phyloP scores from a whole-genome alignment of 306 rosid genomes.

The Cucumis sativus region DNA sequence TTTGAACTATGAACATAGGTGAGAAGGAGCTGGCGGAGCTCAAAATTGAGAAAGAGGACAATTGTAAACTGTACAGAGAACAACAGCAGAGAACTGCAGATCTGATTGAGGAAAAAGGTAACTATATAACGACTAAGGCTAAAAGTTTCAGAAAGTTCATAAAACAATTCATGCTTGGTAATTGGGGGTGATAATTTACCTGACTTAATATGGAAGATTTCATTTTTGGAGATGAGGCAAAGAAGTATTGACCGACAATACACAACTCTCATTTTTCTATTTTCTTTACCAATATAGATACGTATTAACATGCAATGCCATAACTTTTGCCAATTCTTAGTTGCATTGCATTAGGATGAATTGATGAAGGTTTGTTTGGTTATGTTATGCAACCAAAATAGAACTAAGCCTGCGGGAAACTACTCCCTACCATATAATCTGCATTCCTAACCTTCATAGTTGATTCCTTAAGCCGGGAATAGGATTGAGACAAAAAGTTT shows the following conservation, averaged over 20 bases:
- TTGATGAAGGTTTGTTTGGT: neutral
- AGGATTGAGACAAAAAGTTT: neutral
- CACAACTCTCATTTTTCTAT: neutral
- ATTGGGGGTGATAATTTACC: neutral
- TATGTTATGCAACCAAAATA: neutral
- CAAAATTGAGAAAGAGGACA: slow-evolving; percentile 42
- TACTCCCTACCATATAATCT: neutral
- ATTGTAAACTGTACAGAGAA: slow-evolving; percentile 35
- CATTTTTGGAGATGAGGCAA: neutral
- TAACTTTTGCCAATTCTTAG: neutral
- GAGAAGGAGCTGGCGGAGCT: slow-evolving; percentile 48
- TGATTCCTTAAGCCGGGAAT: neutral
- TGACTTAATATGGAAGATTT: neutral
- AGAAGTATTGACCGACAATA: neutral
- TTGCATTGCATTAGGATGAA: neutral
- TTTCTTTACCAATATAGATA: neutral
- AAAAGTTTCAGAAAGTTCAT: neutral
- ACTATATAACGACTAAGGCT: neutral
- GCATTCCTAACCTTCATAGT: neutral
- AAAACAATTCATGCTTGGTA: neutral
- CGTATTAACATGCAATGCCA: neutral
- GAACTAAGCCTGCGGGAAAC: neutral
- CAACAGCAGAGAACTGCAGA: slow-evolving; percentile 38
- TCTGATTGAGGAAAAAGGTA: slow-evolving; percentile 63
- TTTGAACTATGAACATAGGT: slow-evolving; percentile 33